These are phyloP conservation scores for Coemansia aciculifera DNA, from an alignment of 192 early-diverging fungal species.

Conservation along the genomic window DNA sequence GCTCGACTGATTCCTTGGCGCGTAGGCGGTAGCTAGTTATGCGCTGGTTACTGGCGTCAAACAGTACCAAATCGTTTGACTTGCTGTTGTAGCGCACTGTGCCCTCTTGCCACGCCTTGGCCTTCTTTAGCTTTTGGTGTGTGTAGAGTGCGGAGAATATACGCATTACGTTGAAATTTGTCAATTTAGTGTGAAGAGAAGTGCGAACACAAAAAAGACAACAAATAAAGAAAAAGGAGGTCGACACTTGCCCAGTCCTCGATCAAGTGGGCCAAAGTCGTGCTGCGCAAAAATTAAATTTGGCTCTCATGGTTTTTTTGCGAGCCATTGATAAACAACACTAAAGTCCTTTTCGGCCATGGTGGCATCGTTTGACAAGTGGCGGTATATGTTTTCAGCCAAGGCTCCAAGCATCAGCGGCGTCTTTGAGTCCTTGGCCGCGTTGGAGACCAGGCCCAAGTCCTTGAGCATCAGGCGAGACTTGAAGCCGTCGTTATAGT, in stretches of 20 bases:
- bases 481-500: conserved; percentile 90
- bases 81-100: conserved; percentile 32
- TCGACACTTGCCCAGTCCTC: not conserved
- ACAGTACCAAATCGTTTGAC: conserved; percentile 32
- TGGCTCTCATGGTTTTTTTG: conserved; percentile 4
- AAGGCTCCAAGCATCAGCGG: conserved; percentile 73
- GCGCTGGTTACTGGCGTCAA: conserved; percentile 27
- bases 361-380: conserved; percentile 62
- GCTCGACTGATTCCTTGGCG: conserved; percentile 28
- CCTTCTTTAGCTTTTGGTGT: conserved; percentile 53
- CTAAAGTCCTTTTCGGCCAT: conserved; percentile 85
- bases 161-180: conserved; percentile 8
- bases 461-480: conserved; percentile 92
- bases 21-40: conserved; percentile 38
- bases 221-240: not conserved
- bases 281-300: conserved; percentile 7
- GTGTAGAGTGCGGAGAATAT: conserved; percentile 52
- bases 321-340: conserved; percentile 64
- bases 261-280: not conserved
- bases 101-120: conserved; percentile 57
- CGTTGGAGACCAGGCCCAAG: conserved; percentile 82
- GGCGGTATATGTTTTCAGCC: conserved; percentile 81
- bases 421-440: conserved; percentile 79
- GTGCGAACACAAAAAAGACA: conserved; percentile 10
- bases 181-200: not conserved